These are phyloP conservation scores for Laetiporus sulphureus DNA, from an alignment of 1,284 basidiomycete species.

Conservation along the genomic window DNA sequence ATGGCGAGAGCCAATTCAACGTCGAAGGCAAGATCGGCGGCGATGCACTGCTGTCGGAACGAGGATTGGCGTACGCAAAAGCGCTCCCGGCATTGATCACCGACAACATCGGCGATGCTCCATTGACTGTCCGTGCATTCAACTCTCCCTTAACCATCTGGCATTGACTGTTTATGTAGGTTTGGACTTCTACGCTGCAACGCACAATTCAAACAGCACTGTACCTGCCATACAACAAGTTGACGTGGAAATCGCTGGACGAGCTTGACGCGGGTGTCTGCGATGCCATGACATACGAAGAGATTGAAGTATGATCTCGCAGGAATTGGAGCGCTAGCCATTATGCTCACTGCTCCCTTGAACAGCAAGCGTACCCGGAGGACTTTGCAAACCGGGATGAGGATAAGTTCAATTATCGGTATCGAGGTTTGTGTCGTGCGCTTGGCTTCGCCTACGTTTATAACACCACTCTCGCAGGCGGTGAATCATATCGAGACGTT, in stretches of 20 bases:
- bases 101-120: constrained; percentile 87
- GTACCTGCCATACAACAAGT: constrained; percentile 79
- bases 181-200: constrained; percentile 96
- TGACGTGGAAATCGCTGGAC: constrained; percentile 98
- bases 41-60: constrained; percentile 81
- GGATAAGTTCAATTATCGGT: constrained; percentile 99
- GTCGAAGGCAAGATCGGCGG: constrained; percentile 97
- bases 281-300: constrained; percentile 99
- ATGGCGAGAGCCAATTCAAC: constrained; percentile 98
- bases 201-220: constrained; percentile 91
- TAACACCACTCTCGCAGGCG: constrained; percentile 35
- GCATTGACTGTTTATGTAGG: constrained; percentile 31
- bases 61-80: constrained; percentile 81
- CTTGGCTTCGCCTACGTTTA: background rate
- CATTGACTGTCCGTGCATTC: constrained; percentile 61
- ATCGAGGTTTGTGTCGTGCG: constrained; percentile 49
- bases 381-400: constrained; percentile 99
- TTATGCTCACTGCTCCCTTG: background rate
- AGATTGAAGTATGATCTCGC: constrained; percentile 73
- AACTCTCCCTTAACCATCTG: background rate
- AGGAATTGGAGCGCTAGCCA: background rate
- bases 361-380: constrained; percentile 88
- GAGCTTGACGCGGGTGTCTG: constrained; percentile 99
- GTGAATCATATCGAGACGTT: constrained; percentile 94
- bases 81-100: constrained; percentile 86